A percentile compares a stretch with the other conserved stretches of the same genome.
Conservation (phyloP, 73 alveolate genomes). For the Uronychia setigera region DNA sequence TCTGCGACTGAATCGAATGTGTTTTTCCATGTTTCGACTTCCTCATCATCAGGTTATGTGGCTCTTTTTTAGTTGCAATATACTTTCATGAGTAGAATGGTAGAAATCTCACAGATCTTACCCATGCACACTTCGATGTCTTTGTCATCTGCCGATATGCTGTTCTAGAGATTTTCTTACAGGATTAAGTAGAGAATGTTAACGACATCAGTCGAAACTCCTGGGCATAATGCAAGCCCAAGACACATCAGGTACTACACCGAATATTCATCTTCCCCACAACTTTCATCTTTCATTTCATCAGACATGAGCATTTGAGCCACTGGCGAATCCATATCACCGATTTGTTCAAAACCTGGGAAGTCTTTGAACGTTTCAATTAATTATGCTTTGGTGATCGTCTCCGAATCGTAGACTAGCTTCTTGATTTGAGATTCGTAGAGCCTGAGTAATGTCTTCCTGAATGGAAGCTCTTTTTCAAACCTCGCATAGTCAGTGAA, state of each 20-base stretch:
- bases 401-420: background rate
- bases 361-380: background rate
- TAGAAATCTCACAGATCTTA: background rate
- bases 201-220: background rate
- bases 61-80: background rate
- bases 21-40: background rate
- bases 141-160: background rate
- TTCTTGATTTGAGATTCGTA: background rate
- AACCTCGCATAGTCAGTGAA: background rate
- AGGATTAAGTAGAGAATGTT: background rate
- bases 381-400: background rate
- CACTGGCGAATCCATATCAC: background rate
- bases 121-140: background rate
- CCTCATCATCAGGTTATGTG: background rate
- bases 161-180: background rate
- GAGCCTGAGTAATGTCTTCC: background rate
- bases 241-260: background rate
- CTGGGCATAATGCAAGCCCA: background rate
- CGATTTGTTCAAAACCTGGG: background rate
- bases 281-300: background rate
- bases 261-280: background rate
- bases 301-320: constrained; percentile 1
- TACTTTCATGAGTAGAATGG: background rate
- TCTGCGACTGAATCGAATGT: background rate
- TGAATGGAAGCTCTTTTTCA: background rate